Evolutionary conservation across 2,329 filamentous ascomycete species (phyloP).

Genomic region (Cadophora gregata): DNA sequence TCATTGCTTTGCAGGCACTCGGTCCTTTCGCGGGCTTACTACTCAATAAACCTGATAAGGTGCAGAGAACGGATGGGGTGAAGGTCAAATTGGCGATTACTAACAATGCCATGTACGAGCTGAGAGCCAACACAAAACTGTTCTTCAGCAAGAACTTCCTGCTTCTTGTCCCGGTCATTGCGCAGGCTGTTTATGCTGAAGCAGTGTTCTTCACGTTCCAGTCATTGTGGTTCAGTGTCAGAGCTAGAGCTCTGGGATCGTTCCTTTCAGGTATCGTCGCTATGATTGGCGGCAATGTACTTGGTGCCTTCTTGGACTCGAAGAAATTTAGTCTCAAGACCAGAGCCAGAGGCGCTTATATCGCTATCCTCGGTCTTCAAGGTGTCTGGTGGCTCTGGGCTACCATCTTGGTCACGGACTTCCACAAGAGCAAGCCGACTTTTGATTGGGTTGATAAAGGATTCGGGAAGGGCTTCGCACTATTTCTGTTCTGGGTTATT

Average conservation of each 20-base stretch:
- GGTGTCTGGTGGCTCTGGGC: constrained; percentile 78
- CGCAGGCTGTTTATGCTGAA: constrained; percentile 73
- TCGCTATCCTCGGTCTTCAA: constrained; percentile 52
- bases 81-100: constrained; percentile 65
- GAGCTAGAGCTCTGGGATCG: constrained; percentile 71
- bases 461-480: constrained; percentile 69
- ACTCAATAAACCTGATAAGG: constrained; percentile 63
- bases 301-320: constrained; percentile 53
- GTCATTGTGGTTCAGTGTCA: constrained; percentile 71
- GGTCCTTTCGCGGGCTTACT: constrained; percentile 70
- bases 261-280: constrained; percentile 73
- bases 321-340: constrained; percentile 36
- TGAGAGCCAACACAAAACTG: constrained; percentile 62
- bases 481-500: constrained; percentile 70
- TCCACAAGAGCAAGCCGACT: constrained; percentile 59
- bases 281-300: constrained; percentile 67
- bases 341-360: constrained; percentile 38
- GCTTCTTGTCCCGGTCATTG: constrained; percentile 70
- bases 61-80: constrained; percentile 69
- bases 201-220: constrained; percentile 76
- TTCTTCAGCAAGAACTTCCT: constrained; percentile 68
- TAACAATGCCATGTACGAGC: constrained; percentile 61
- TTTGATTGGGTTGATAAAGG: constrained; percentile 70
- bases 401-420: constrained; percentile 68
- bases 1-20: constrained; percentile 71